phyloP scores from a whole-genome alignment of 148 eudicot genomes.

The Pouteria glomerata region DNA sequence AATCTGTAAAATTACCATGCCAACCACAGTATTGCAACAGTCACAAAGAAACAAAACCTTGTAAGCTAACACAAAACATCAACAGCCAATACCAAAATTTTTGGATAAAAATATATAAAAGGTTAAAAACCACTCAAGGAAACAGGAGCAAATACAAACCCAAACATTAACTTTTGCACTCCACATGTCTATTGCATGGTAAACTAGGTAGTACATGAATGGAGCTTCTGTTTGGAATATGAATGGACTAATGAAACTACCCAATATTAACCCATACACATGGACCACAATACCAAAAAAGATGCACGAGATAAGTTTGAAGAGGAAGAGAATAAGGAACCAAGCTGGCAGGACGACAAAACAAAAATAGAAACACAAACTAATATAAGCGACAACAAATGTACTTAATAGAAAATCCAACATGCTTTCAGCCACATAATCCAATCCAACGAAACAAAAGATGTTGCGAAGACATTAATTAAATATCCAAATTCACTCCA shows the following conservation, averaged over 20 bases:
- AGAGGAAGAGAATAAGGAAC: neutral
- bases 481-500: neutral
- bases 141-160: neutral
- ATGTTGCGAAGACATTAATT: neutral
- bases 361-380: neutral
- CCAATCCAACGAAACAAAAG: neutral
- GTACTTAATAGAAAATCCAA: neutral
- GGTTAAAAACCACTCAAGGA: neutral
- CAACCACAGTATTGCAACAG: neutral
- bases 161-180: neutral
- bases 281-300: neutral
- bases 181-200: neutral
- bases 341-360: neutral
- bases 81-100: neutral
- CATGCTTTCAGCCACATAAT: neutral
- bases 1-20: slow-evolving; percentile 7
- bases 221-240: too few relatives aligned
- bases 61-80: neutral
- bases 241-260: neutral
- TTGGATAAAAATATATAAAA: neutral
- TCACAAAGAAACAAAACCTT: neutral
- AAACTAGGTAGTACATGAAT: neutral
- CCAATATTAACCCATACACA: neutral
- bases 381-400: neutral
- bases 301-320: neutral